A percentile compares a stretch with the other conserved stretches of the same genome.
These are phyloP conservation scores for Penicillium paradoxum DNA, from an alignment of 495 filamentous ascomycete species.

Conservation along the genomic window DNA sequence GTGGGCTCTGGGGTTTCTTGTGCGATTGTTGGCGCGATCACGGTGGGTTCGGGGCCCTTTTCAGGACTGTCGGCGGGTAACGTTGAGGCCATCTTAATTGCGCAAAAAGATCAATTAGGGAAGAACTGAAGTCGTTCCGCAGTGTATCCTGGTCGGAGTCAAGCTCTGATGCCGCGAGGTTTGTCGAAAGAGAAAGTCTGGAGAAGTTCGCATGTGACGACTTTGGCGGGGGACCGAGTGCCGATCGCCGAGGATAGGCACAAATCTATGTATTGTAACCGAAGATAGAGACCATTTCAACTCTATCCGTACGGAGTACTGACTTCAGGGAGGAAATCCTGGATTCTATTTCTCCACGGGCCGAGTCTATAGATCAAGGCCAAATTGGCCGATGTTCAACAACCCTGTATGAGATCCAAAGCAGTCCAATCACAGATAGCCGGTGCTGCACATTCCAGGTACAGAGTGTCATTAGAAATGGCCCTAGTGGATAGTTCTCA, in stretches of 20 bases:
- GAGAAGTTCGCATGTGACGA: conserved; percentile 19
- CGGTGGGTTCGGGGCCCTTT: neutral
- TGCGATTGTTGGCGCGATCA: neutral
- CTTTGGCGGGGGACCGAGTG: conserved; percentile 26
- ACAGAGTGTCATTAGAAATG: no score
- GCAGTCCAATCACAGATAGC: no score
- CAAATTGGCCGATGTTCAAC: no score
- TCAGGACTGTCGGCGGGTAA: neutral
- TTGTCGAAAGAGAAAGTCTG: neutral
- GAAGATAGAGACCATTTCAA: no score
- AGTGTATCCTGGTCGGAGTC: neutral
- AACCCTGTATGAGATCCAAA: no score
- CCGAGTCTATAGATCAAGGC: no score
- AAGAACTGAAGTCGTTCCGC: neutral
- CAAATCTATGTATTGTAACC: no score
- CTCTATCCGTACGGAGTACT: no score
- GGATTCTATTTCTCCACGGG: no score
- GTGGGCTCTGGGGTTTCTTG: neutral
- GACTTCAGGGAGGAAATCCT: no score
- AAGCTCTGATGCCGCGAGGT: neutral
- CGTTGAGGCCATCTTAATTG: neutral
- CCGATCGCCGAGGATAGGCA: conserved; percentile 28
- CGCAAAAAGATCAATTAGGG: neutral
- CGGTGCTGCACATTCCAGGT: no score
- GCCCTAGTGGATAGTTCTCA: no score